These are phyloP conservation scores for Trichoderma atroviride DNA, from an alignment of 2,329 filamentous ascomycete genomes.

Conservation along the genomic window DNA sequence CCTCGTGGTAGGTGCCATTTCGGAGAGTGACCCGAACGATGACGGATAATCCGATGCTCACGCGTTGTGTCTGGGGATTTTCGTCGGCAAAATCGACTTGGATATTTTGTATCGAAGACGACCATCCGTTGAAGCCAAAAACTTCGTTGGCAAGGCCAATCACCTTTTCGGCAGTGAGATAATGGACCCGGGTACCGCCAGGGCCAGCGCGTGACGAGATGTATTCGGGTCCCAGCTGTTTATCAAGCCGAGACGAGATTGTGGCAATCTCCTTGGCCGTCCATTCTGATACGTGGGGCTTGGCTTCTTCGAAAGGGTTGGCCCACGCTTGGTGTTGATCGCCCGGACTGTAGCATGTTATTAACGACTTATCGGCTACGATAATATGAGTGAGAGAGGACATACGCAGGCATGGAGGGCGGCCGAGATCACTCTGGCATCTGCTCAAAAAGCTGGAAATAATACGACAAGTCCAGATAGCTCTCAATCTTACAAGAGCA, in stretches of 20 bases:
- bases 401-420: constrained; percentile 50
- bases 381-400: constrained; percentile 19
- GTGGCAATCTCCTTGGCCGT: constrained; percentile 90
- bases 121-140: constrained; percentile 98
- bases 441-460: not conserved
- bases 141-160: constrained; percentile 94
- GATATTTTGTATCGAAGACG: constrained; percentile 89
- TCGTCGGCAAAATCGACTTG: constrained; percentile 96
- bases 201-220: constrained; percentile 85
- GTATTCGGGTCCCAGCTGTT: constrained; percentile 93
- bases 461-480: too few relatives aligned
- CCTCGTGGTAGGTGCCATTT: constrained; percentile 96
- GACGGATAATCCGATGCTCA: constrained; percentile 85
- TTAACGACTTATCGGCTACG: constrained; percentile 28
- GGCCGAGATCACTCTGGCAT: constrained; percentile 34
- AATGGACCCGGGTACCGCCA: constrained; percentile 84
- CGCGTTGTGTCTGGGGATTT: constrained; percentile 72
- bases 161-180: constrained; percentile 93
- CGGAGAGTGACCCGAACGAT: constrained; percentile 87
- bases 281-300: constrained; percentile 73
- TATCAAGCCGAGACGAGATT: constrained; percentile 82
- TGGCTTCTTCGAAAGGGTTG: constrained; percentile 81
- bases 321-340: constrained; percentile 61
- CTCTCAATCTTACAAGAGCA: not conserved
- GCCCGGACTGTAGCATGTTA: constrained; percentile 57